Base-by-base conservation (phyloP, 2,329 filamentous ascomycete species). In the Chaetomium globosum region DNA sequence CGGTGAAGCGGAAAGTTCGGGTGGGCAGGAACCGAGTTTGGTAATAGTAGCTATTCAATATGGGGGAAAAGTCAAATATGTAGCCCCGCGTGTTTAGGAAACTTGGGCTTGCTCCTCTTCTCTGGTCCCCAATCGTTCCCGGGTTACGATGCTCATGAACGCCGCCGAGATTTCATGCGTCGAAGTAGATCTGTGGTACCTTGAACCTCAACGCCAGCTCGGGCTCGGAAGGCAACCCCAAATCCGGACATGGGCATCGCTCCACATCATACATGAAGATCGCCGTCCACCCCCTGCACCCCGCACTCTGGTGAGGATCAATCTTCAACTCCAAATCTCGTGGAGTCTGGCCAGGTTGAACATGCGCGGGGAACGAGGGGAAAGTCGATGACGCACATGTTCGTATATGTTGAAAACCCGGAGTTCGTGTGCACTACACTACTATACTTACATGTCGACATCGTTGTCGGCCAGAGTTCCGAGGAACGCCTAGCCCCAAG, bases 161-260 rank as follows among this genome's bases (percentile, higher is more conserved):
- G n/a, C n/a, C 21, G n/a, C 8, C 46, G 8, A 23, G 0, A 23
- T 23, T 3, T 48, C 46, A 48, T 48, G n/a, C 46, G 9, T 23
- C n/a, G 4, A 21, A 21, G 39, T 19, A 43, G 21, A 12, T 48
- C 16, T 23, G n/a, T 48, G 46, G 46, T 48, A n/a, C 21, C 46
- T 21, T 48, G 46, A 48, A 9, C 46, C 43, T 9, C n/a, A n/a
- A 48, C 23, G 7, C 46, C n/a, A 8, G 39, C 39, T 43, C 46
- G n/a, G 46, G 13, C 51, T 53, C 51, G 51, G 51, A 53, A 53
- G 23, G 23, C 26, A 53, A 31, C 51, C 51, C 51, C 51, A 31
- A 53, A 53, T 28, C 4, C 12, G 51, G 51, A 53, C 28, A 48
- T 9, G 9, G 9, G 46, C 46, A n/a, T 48, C 4, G 46, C 46